Percentiles rank a stretch among this genome's conserved stretches.
These are phyloP conservation scores for Favolaschia claudopus DNA, from an alignment of 768 basidiomycete genomes.

Conservation along the genomic window DNA sequence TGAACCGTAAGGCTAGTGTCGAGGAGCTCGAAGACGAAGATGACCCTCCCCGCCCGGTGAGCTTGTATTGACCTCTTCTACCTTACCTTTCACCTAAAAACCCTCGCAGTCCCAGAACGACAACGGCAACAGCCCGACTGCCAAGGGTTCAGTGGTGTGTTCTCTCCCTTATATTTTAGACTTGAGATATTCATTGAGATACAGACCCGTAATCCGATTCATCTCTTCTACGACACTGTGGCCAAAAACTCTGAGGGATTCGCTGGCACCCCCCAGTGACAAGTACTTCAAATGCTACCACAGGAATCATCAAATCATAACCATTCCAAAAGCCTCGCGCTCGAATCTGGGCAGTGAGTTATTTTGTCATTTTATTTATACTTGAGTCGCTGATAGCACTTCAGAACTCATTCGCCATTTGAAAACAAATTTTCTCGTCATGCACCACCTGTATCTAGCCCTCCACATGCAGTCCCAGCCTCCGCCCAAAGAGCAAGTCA, in stretches of 20 bases:
- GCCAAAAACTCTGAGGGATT: background rate
- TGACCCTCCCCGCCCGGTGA: background rate
- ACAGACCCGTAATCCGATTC: too few species aligned
- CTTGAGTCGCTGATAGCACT: background rate
- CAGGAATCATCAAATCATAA: background rate
- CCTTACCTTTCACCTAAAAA: background rate
- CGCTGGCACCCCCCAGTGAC: background rate
- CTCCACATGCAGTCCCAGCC: background rate
- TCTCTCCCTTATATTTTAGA: too few species aligned
- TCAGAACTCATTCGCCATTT: background rate
- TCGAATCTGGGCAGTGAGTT: background rate
- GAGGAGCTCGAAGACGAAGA: too few species aligned
- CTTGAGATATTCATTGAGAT: too few species aligned
- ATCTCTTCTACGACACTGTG: background rate
- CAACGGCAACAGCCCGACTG: too few species aligned
- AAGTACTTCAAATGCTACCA: background rate
- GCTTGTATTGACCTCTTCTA: too few species aligned
- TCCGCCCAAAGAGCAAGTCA: background rate
- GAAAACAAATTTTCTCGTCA: background rate
- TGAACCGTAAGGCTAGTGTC: background rate
- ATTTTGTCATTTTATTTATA: background rate
- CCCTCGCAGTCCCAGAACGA: too few species aligned
- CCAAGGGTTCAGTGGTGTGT: too few species aligned
- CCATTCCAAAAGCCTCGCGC: background rate
- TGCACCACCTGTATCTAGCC: background rate